These are phyloP conservation scores for Metschnikowia lachancei DNA, from an alignment of 805 yeast genomes.

Conservation along the genomic window DNA sequence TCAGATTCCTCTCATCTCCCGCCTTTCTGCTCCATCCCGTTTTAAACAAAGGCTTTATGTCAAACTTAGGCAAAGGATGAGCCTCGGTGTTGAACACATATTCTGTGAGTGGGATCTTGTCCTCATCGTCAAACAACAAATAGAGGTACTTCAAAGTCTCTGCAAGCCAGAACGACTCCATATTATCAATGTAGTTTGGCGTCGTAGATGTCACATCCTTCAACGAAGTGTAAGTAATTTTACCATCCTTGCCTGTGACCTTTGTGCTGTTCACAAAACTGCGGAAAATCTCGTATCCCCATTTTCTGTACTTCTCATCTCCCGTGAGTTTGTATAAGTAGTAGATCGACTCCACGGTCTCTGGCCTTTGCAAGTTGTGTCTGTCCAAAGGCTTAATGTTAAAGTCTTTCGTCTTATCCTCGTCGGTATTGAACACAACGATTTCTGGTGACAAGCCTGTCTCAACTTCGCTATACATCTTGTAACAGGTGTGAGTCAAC, in stretches of 20 bases:
- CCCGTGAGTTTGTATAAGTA: constrained; percentile 75
- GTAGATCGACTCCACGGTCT: constrained; percentile 86
- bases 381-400: constrained; percentile 65
- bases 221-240: constrained; percentile 57
- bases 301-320: constrained; percentile 75
- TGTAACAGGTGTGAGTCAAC: constrained; percentile 76
- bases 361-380: constrained; percentile 90
- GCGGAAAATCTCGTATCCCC: constrained; percentile 86
- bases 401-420: constrained; percentile 51
- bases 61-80: constrained; percentile 82
- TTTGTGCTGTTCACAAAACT: constrained; percentile 61
- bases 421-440: constrained; percentile 71
- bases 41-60: constrained; percentile 46
- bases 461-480: constrained; percentile 68
- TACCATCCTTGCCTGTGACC: constrained; percentile 42
- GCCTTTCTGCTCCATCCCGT: constrained; percentile 59
- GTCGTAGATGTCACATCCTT: constrained; percentile 59
- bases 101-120: constrained; percentile 60
- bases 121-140: constrained; percentile 49
- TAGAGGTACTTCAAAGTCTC: constrained; percentile 82
- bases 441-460: constrained; percentile 90
- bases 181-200: constrained; percentile 60
- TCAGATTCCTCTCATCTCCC: constrained; percentile 21
- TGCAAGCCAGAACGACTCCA: constrained; percentile 93
- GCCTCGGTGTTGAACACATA: constrained; percentile 90